A percentile compares a stretch with the other conserved stretches of the same genome.
These are phyloP conservation scores for Chimonanthus salicifolius DNA, from an alignment of 164 flowering plant species.

Conservation along the genomic window DNA sequence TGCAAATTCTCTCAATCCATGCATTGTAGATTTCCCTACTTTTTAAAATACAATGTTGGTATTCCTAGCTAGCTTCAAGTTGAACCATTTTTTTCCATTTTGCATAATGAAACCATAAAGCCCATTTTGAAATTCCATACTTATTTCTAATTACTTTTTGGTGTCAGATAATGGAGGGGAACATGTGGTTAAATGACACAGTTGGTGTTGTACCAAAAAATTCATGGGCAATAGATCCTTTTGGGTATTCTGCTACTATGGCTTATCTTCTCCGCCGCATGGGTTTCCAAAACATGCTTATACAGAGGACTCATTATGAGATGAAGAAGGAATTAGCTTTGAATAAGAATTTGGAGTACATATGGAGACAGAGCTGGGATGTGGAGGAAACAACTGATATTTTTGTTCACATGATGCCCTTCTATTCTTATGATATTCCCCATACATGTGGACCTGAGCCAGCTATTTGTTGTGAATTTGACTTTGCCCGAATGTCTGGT, in stretches of 20 bases:
- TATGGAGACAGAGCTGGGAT: conserved; percentile 99
- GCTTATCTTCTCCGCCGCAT: conserved; percentile 97
- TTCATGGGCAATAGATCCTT: conserved; percentile 99
- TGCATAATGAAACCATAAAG: background rate
- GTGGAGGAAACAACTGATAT: conserved; percentile 84
- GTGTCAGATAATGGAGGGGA: conserved; percentile 94
- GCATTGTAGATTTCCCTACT: background rate
- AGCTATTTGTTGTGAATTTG: conserved; percentile 96
- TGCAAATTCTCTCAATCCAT: too few species aligned
- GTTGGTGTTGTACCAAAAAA: conserved; percentile 90
- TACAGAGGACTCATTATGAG: conserved; percentile 97
- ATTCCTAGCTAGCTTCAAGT: background rate
- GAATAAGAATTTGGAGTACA: conserved; percentile 76
- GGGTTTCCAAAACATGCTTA: conserved; percentile 99
- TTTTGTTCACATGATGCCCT: conserved; percentile 99
- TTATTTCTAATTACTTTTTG: conserved; percentile 7
- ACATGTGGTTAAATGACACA: conserved; percentile 93
- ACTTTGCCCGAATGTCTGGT: conserved; percentile 78
- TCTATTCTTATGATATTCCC: conserved; percentile 94
- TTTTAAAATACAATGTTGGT: too few species aligned
- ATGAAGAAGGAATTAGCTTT: conserved; percentile 86
- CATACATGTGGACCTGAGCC: conserved; percentile 99
- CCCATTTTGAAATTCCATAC: background rate
- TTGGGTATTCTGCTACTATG: conserved; percentile 98
- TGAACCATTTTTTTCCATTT: background rate